Evolutionary conservation across 2,329 filamentous ascomycete species (phyloP).

Genomic region (Fusarium foetens): DNA sequence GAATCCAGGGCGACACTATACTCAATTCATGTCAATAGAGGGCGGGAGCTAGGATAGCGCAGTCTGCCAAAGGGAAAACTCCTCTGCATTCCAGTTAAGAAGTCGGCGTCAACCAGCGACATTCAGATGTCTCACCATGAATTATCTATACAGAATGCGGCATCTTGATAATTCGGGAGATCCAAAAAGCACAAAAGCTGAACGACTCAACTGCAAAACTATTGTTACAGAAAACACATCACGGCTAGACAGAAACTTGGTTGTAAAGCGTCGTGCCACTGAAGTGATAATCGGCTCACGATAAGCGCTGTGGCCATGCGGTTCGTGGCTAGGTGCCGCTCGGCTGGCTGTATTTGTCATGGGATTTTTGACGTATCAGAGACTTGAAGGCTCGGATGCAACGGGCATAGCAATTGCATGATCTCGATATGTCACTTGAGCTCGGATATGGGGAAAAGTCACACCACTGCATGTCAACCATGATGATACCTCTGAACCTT

Average conservation of each 20-base stretch:
- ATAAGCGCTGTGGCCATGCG: slow-evolving; percentile 17
- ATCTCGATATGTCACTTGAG: slow-evolving; percentile 25
- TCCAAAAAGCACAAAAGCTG: slow-evolving; percentile 2
- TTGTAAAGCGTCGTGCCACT: slow-evolving; percentile 35
- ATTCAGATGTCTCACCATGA: slow-evolving; percentile 17
- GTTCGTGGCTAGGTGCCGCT: slow-evolving; percentile 1
- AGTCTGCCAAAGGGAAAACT: slow-evolving; percentile 12
- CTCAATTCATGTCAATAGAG: neutral
- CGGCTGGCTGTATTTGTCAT: neutral
- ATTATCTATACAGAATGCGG: slow-evolving; percentile 14
- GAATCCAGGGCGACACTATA: slow-evolving; percentile 12
- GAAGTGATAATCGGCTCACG: slow-evolving; percentile 29
- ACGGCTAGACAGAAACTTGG: slow-evolving; percentile 11
- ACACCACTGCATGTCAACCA: slow-evolving; percentile 27
- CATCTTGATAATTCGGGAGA: slow-evolving; percentile 8
- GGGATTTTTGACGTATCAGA: slow-evolving; percentile 16
- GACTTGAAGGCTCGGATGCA: slow-evolving; percentile 8
- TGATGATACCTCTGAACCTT: slow-evolving; percentile 11
- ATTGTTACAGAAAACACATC: slow-evolving; percentile 6
- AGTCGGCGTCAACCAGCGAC: slow-evolving; percentile 3
- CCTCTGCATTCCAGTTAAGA: slow-evolving; percentile 39
- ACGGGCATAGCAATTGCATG: slow-evolving; percentile 29
- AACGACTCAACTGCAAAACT: neutral
- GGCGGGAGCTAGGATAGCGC: neutral
- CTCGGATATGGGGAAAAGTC: slow-evolving; percentile 18